Base-by-base conservation (phyloP, 1,139 yeast species). In the Taphrina flavorubra region DNA sequence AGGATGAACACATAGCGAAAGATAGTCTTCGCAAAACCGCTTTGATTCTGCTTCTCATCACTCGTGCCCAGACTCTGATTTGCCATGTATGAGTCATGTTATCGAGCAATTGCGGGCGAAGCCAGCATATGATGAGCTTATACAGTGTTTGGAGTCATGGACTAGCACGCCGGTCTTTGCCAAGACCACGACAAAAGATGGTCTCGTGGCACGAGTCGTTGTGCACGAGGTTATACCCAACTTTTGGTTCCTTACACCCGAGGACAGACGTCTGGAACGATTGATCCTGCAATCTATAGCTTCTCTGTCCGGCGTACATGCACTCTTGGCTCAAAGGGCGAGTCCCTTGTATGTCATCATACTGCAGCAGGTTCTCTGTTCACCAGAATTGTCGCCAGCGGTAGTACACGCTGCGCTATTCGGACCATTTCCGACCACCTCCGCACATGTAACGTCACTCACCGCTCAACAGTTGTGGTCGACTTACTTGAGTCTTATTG, bases 281-380 rank as follows among this genome's bases (percentile, higher is more conserved):
- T 20, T 46, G 13, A 25, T 63, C 11, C 18, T 53, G 4, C 16
- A 37, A 16, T 31, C 61, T 5, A 39, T 63, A 13, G 49, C 67
- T 14, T 63, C 61, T 5, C 14, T 63, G 44, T 16, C 61, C 7
- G 67, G 67, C 16, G 18, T 63, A 53, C 34, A 55, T 63, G 67
- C 67, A 5, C 47, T 63, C 8, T 16, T 55, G 25, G 34, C 36
- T 36, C 47, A 34, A 10, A 18, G 51, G 18, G 34, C 39, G 8
- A 18, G 37, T 10, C 46, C 31, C 2, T 1, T 34, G 11, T 18
- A 25, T 44, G 31, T 34, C 13, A 31, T 11, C 13, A n/a, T 55
- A 11, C 55, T 63, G 14, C 61, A 63, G 31, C 1, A 25, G 16
- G 60, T 63, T 5, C 47, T 53, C 47, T 20, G 14, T 2, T 47